phyloP scores from a whole-genome alignment of 2,329 filamentous ascomycete genomes.

The Diaporthe sp. region DNA sequence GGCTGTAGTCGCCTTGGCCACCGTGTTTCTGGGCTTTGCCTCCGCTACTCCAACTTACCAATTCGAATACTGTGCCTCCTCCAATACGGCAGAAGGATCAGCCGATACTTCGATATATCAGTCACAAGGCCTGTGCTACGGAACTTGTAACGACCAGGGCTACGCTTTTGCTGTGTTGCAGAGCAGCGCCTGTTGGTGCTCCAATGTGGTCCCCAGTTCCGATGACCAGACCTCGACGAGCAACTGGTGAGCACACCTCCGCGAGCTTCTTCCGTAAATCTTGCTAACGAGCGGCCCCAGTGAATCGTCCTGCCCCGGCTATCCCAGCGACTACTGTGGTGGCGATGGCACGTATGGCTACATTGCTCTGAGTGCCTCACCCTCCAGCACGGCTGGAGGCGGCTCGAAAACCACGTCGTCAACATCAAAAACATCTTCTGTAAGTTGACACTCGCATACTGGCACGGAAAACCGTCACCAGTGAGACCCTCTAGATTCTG shows the following conservation, averaged over 20 bases:
- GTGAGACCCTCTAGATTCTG: neutral
- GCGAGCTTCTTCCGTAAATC: too few relatives aligned
- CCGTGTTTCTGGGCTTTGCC: constrained; percentile 39
- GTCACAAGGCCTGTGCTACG: constrained; percentile 75
- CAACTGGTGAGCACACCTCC: constrained; percentile 54
- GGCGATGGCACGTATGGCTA: constrained; percentile 73
- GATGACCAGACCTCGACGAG: constrained; percentile 50
- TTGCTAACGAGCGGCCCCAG: constrained; percentile 2
- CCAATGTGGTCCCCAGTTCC: constrained; percentile 70
- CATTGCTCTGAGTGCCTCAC: constrained; percentile 60
- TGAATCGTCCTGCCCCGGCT: constrained; percentile 73
- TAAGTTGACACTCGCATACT: constrained; percentile 25
- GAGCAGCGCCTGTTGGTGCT: constrained; percentile 77
- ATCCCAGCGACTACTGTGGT: constrained; percentile 73
- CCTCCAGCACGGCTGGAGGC: constrained; percentile 65
- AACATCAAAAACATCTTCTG: constrained; percentile 37
- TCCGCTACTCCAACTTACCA: constrained; percentile 43
- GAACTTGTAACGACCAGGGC: constrained; percentile 61
- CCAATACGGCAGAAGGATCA: constrained; percentile 55
- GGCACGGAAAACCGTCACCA: neutral
- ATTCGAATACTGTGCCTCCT: constrained; percentile 56
- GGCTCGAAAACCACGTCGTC: constrained; percentile 35
- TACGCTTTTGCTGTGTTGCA: constrained; percentile 78
- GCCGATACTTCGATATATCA: constrained; percentile 67
- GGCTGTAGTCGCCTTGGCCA: constrained; percentile 37